Evolutionary conservation across 2,329 filamentous ascomycete species (phyloP), one percentile per base, ranked within the genome.

Genomic region (Botrytis fragariae): DNA sequence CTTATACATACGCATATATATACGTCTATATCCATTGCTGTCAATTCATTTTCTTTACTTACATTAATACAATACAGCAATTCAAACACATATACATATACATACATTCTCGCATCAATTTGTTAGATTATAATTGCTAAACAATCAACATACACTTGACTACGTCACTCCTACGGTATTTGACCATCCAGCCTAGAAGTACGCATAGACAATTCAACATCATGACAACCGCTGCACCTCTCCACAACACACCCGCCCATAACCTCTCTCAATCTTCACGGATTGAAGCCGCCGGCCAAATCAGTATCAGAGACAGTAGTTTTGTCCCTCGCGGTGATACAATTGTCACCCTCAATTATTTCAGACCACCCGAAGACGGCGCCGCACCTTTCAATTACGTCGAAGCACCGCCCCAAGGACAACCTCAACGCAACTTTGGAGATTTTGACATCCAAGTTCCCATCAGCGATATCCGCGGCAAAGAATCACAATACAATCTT

Each of bases 401-500:
- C 74, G 88, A 81, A 61, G 32, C 69, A 10, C 77, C 76, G 63
- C 79, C 79, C 1, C 74, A 74, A 14, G 80, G 80, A 5, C 73
- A 75, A 59, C 77, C 79, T 9, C 76, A 77, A 45, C 75, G 78
- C 32, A 81, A 81, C 54, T 81, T 76, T 69, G 78, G 78, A 6
- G 77, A 78, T 54, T 77, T 78, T 29, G 75, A 79, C 29, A 71
- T 79, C 8, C 37, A 78, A 62, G 78, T 80, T 0, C 79, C 80
- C 7, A 87, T 98, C 78, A 84, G 86, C 75, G 94, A 98, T 83
- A 86, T 95, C 78, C 92, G 94, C 71, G 92, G 91, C 69, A 85
- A 84, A 69, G 93, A 96, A 80, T 79, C 84, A 4, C 83, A 86
- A 29, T 95, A 91, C 83, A 87, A 82, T 12, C 87, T 96, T 22